Percentiles rank a stretch among this genome's conserved stretches.
Conservation (phyloP, 257 asterid genomes). For the Avicennia marina region DNA sequence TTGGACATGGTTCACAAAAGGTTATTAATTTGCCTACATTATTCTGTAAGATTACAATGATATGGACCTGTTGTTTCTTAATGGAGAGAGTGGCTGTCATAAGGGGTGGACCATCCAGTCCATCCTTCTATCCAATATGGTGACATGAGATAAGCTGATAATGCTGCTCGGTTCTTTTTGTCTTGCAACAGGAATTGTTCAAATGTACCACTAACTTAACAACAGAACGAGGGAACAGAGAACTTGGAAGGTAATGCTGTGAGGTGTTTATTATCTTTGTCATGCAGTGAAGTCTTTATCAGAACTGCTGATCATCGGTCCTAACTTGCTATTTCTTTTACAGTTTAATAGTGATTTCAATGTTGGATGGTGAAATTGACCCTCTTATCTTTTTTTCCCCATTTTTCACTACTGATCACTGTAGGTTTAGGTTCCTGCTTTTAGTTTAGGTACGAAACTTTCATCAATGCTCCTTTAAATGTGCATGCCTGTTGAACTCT, state of each 20-base stretch:
- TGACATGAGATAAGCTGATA: background rate
- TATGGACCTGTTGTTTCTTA: background rate
- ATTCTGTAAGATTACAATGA: background rate
- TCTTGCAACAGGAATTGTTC: constrained; percentile 44
- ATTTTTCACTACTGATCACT: background rate
- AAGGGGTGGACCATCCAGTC: too few relatives aligned
- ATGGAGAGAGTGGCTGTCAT: background rate
- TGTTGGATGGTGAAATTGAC: background rate
- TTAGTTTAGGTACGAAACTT: background rate
- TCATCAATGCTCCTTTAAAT: background rate
- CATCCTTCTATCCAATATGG: background rate
- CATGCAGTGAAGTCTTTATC: background rate
- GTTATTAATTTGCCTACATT: too few relatives aligned
- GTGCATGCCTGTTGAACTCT: background rate
- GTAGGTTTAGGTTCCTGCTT: constrained; percentile 6
- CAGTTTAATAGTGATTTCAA: too few relatives aligned
- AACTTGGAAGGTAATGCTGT: constrained; percentile 49
- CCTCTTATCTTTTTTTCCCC: background rate
- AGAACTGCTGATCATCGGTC: too few relatives aligned
- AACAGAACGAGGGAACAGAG: constrained; percentile 44
- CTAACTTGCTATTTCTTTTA: too few relatives aligned
- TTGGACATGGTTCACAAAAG: background rate
- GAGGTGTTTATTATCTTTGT: constrained; percentile 12
- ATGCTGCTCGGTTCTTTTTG: constrained; percentile 2
- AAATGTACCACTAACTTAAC: constrained; percentile 27